A percentile compares a stretch with the other conserved stretches of the same genome.
These are phyloP conservation scores for Leucaena leucocephala DNA, from an alignment of 306 rosid species.

Conservation along the genomic window DNA sequence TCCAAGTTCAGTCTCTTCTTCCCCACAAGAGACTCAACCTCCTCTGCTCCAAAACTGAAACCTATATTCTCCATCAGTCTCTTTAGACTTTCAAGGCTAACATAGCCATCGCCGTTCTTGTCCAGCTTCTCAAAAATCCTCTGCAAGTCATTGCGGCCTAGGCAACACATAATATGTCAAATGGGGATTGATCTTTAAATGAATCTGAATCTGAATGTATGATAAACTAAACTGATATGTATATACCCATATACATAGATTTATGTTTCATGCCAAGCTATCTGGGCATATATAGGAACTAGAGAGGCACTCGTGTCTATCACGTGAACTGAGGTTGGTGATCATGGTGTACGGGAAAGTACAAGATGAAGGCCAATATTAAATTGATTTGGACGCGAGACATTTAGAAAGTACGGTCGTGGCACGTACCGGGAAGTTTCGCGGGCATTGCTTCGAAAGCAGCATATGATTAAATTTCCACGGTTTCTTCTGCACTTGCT, in stretches of 20 bases:
- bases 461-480: not conserved
- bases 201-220: not conserved
- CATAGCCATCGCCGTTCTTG: constrained; percentile 59
- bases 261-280: not conserved
- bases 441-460: not conserved
- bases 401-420: not conserved
- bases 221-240: not conserved
- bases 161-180: constrained; percentile 43
- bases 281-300: not conserved
- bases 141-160: constrained; percentile 55
- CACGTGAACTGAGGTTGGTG: not conserved
- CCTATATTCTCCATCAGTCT: constrained; percentile 49
- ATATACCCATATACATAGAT: not conserved
- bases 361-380: not conserved
- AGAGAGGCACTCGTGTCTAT: not conserved
- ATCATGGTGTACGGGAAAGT: not conserved
- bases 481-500: not conserved
- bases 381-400: not conserved
- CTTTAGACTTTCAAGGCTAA: constrained; percentile 68
- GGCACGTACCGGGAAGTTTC: constrained; percentile 25
- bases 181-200: not conserved
- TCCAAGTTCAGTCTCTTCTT: constrained; percentile 50
- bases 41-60: constrained; percentile 40
- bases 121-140: constrained; percentile 74
- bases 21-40: constrained; percentile 57